Conservation (phyloP, 306 rosid genomes). For the Pyrus bretschneideri region DNA sequence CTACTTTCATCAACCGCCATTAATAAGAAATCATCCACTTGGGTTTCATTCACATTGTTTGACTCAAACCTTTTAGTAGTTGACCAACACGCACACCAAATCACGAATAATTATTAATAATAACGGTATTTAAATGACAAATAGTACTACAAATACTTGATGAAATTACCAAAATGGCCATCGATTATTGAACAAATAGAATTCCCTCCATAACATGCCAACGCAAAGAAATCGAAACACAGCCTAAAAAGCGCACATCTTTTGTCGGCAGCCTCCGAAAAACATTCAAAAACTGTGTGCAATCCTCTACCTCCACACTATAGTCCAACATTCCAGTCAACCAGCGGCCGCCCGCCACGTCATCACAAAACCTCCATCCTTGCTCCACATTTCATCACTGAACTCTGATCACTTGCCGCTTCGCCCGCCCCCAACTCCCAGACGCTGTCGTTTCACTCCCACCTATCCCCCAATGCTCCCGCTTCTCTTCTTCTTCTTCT, state of each 20-base stretch:
- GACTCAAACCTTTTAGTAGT: not conserved
- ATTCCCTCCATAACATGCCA: not conserved
- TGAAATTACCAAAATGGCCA: not conserved
- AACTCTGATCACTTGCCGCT: not conserved
- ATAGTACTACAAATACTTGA: not conserved
- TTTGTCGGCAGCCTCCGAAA: not conserved
- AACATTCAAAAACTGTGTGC: not conserved
- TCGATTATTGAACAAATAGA: not conserved
- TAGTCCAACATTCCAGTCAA: conserved; percentile 7
- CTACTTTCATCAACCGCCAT: not conserved
- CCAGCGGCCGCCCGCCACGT: not conserved
- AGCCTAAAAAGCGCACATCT: not conserved
- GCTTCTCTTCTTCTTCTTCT: not conserved
- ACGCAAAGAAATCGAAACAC: not conserved
- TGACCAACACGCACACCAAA: not conserved
- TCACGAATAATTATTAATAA: not conserved
- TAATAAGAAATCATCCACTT: not conserved
- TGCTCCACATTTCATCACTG: not conserved
- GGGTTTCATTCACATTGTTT: not conserved
- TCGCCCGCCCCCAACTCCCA: not conserved
- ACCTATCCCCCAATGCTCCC: conserved; percentile 16
- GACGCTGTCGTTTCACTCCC: not conserved
- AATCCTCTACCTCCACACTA: not conserved
- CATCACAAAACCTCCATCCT: not conserved
- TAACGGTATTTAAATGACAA: too few species aligned